phyloP scores from a whole-genome alignment of 2,329 filamentous ascomycete species.

The Tolypocladium album region DNA sequence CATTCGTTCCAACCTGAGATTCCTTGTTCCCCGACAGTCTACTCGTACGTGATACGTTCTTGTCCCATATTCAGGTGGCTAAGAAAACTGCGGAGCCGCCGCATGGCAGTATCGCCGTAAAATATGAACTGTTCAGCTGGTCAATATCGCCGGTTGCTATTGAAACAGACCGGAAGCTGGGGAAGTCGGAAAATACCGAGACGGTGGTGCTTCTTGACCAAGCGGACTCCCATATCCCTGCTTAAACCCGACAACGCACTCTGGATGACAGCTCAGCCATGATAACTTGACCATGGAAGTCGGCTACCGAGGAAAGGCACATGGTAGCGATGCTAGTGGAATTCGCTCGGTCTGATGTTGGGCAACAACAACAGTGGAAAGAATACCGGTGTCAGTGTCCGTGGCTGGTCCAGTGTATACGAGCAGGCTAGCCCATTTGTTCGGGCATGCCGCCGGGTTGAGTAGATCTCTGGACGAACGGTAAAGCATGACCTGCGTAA shows the following conservation, averaged over 20 bases:
- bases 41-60: too few species aligned
- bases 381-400: not conserved
- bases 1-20: too few species aligned
- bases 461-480: not conserved
- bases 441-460: not conserved
- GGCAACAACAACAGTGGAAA: slow-evolving; percentile 1
- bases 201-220: not conserved
- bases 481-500: not conserved
- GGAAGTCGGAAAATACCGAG: not conserved
- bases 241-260: not conserved
- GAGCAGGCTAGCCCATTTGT: not conserved
- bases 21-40: too few species aligned
- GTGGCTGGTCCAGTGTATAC: not conserved
- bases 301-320: not conserved
- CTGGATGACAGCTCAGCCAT: not conserved
- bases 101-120: too few species aligned
- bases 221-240: not conserved
- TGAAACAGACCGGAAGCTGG: not conserved
- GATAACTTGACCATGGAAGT: not conserved
- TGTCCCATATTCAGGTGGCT: too few species aligned
- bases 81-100: too few species aligned
- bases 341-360: slow-evolving; percentile 1
- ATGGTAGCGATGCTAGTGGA: not conserved
- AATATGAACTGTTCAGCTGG: not conserved
- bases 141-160: not conserved